Conservation (phyloP, 805 yeast genomes). For the Candida nitratophila region DNA sequence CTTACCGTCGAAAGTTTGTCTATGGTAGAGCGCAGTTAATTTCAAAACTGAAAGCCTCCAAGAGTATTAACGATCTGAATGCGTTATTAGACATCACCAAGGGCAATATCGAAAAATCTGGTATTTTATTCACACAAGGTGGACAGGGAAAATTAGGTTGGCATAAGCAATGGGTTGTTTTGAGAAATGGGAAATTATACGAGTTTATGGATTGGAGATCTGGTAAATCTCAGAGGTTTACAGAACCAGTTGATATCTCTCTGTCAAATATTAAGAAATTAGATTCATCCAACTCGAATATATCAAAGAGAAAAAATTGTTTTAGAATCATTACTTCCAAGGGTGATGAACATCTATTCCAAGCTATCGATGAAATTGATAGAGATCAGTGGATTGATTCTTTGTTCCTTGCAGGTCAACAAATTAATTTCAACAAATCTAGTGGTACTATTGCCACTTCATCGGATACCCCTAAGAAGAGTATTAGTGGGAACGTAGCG, state of each 20-base stretch:
- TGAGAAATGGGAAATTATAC: constrained; percentile 57
- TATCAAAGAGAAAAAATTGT: constrained; percentile 48
- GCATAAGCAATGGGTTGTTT: constrained; percentile 86
- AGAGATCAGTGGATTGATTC: constrained; percentile 61
- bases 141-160: constrained; percentile 63
- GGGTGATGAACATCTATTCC: constrained; percentile 62
- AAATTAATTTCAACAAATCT: constrained; percentile 15
- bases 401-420: constrained; percentile 46
- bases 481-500: no score
- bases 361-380: constrained; percentile 65
- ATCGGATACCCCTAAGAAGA: not conserved
- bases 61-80: constrained; percentile 2
- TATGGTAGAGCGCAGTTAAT: not conserved
- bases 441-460: no score
- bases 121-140: constrained; percentile 50
- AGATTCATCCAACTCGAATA: constrained; percentile 12
- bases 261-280: constrained; percentile 54
- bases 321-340: constrained; percentile 70
- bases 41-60: not conserved
- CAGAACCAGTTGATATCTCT: constrained; percentile 64
- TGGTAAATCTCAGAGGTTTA: constrained; percentile 47
- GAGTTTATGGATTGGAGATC: constrained; percentile 80
- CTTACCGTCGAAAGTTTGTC: not conserved
- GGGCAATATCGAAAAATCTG: constrained; percentile 23
- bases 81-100: not conserved